These are phyloP conservation scores for Corinectria fuckeliana DNA, from an alignment of 2,329 filamentous ascomycete species.

Conservation along the genomic window DNA sequence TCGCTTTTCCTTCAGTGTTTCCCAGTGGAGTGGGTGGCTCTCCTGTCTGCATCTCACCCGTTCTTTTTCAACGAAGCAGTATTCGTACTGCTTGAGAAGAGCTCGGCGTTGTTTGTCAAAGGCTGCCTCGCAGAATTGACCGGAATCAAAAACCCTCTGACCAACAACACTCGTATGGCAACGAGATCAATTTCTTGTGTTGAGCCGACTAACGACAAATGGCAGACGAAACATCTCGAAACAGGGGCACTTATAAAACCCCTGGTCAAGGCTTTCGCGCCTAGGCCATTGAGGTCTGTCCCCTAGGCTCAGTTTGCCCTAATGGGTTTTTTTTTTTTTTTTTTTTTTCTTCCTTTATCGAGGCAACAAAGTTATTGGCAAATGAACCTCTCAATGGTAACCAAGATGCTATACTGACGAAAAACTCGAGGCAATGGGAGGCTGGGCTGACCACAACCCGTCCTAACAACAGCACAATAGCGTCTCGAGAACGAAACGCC, in stretches of 20 bases:
- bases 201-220: background rate
- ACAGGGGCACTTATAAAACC: conserved; percentile 23
- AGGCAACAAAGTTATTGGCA: background rate
- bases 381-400: background rate
- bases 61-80: background rate
- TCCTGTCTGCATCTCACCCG: too few species aligned
- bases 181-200: background rate
- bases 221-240: conserved; percentile 23
- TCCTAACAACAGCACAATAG: too few species aligned
- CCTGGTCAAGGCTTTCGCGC: conserved; percentile 8
- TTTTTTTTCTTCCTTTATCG: too few species aligned
- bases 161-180: background rate
- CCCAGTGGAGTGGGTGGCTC: background rate
- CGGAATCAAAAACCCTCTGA: too few species aligned
- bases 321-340: too few species aligned
- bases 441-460: too few species aligned
- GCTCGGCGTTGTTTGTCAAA: too few species aligned
- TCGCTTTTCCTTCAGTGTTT: background rate
- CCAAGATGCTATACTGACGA: background rate
- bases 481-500: too few species aligned
- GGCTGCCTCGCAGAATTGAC: too few species aligned
- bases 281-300: background rate
- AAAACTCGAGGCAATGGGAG: too few species aligned
- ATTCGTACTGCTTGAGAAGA: too few species aligned
- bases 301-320: background rate